Evolutionary conservation across 257 asterid genomes (phyloP).

Genomic region (Lycium ferocissimum): DNA sequence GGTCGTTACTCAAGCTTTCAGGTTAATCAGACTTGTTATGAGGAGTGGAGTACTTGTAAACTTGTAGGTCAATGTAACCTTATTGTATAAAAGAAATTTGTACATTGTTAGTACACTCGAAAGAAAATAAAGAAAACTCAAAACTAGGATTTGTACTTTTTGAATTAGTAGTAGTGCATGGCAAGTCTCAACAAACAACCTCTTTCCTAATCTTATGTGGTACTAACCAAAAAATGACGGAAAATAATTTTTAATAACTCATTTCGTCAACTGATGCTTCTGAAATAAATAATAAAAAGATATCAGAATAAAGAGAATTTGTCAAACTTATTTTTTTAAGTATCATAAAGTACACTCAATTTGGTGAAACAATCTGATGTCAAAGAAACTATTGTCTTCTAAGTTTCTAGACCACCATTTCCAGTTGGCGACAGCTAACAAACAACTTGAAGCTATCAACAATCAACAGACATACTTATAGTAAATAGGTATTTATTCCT

Average conservation of each 20-base stretch:
- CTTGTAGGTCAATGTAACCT: background rate
- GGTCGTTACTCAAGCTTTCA: too few relatives aligned
- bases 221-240: background rate
- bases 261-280: background rate
- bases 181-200: background rate
- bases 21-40: background rate
- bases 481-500: too few relatives aligned
- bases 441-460: background rate
- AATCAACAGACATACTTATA: too few relatives aligned
- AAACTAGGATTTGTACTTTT: background rate
- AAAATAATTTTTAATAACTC: background rate
- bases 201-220: background rate
- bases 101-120: background rate
- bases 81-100: background rate
- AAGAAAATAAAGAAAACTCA: background rate
- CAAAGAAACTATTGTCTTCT: background rate
- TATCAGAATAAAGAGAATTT: background rate
- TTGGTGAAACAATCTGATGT: background rate
- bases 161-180: slow-evolving; percentile 1
- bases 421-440: too few relatives aligned
- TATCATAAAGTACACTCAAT: background rate
- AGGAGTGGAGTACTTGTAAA: background rate
- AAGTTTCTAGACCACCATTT: background rate
- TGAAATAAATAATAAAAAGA: background rate
- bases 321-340: background rate